Conservation (phyloP, 139 green algal genomes). For the Haematococcus lacustris region DNA sequence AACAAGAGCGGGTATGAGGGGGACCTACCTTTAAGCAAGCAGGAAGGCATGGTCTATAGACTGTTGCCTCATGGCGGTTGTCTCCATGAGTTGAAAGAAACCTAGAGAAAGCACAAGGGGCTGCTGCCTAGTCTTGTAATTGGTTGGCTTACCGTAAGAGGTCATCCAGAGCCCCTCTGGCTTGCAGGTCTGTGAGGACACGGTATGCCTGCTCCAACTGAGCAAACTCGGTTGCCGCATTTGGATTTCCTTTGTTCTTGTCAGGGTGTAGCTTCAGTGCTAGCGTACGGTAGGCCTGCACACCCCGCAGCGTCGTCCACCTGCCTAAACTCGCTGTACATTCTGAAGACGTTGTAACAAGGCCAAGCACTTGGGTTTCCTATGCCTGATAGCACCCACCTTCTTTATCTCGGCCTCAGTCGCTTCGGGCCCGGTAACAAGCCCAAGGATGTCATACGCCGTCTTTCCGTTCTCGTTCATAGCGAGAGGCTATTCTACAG, state of each 20-base stretch:
- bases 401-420: constrained; percentile 63
- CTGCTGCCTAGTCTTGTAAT: background rate
- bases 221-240: constrained; percentile 69
- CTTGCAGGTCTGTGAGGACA: constrained; percentile 61
- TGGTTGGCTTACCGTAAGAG: constrained; percentile 21
- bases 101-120: background rate
- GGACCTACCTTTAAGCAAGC: background rate
- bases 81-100: background rate
- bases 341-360: background rate
- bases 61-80: background rate
- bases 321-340: background rate
- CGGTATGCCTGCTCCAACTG: constrained; percentile 79
- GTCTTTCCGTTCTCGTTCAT: constrained; percentile 37
- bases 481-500: too few relatives aligned
- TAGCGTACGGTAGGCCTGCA: constrained; percentile 61
- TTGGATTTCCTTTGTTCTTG: constrained; percentile 61
- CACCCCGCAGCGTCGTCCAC: background rate
- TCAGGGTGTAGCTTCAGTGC: constrained; percentile 76
- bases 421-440: constrained; percentile 34
- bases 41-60: background rate
- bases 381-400: constrained; percentile 7
- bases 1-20: background rate
- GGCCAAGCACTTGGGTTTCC: background rate
- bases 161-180: constrained; percentile 61
- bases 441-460: constrained; percentile 54